Evolutionary conservation across 2,329 filamentous ascomycete species (phyloP).

Genomic region (Xylaria sp.): DNA sequence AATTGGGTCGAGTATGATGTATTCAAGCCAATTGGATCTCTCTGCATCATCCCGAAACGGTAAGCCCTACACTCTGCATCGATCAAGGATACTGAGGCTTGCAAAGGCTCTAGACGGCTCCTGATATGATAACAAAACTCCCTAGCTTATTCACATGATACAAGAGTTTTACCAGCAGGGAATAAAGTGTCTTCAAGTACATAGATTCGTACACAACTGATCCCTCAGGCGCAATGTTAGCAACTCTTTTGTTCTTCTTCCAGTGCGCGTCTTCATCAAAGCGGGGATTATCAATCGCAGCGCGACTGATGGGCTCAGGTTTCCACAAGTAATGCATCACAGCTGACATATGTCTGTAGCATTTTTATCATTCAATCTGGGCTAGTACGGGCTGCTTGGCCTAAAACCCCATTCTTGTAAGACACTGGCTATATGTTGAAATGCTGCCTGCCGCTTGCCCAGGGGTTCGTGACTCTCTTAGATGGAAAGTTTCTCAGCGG

Average conservation of each 20-base stretch:
- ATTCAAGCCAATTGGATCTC: neutral
- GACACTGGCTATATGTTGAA: neutral
- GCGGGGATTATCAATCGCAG: neutral
- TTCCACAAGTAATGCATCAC: neutral
- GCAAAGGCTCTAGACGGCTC: no score
- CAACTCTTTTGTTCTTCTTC: no score
- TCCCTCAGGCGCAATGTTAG: no score
- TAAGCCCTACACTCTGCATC: neutral
- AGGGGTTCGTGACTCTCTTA: neutral
- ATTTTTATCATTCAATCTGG: neutral
- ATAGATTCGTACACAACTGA: no score
- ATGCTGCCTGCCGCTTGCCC: neutral
- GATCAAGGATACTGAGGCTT: neutral
- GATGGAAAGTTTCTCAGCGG: no score
- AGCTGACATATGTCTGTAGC: no score
- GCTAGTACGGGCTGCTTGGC: neutral
- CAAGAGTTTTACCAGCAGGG: no score
- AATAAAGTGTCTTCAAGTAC: no score
- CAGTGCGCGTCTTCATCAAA: neutral
- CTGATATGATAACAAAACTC: no score
- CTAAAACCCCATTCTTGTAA: neutral
- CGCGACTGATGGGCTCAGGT: neutral
- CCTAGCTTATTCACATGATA: no score
- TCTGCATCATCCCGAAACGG: neutral
- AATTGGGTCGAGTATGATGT: neutral